These are phyloP conservation scores for Colletotrichum sp. DNA, from an alignment of 2,329 filamentous ascomycete species.

Conservation along the genomic window DNA sequence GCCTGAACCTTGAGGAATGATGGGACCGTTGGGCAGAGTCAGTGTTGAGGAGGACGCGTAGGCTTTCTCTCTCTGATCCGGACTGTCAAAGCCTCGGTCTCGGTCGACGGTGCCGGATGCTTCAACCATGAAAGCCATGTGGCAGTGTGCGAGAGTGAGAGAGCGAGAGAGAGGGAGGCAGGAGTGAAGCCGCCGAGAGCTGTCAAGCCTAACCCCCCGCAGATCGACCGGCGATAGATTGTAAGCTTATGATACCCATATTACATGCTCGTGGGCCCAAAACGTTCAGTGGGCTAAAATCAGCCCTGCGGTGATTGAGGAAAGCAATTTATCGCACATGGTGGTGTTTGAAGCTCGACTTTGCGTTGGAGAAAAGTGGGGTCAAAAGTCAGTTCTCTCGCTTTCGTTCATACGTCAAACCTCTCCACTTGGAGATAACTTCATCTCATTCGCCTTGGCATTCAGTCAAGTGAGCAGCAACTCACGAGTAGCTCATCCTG, in stretches of 20 bases:
- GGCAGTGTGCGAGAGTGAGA: not conserved
- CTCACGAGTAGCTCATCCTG: not conserved
- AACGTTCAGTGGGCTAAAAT: not conserved
- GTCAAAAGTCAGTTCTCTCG: not conserved
- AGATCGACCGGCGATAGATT: not conserved
- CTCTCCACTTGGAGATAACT: conserved; percentile 11
- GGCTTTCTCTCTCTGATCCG: not conserved
- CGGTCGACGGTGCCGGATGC: not conserved
- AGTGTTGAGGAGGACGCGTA: not conserved
- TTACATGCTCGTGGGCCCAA: conserved; percentile 1
- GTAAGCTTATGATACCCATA: conserved; percentile 12
- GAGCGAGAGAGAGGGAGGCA: not conserved
- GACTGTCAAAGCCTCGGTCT: not conserved
- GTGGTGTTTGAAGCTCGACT: conserved; percentile 8
- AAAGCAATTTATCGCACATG: conserved; percentile 4
- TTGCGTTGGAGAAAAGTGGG: conserved; percentile 16
- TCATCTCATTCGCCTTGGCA: not conserved
- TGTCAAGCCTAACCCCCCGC: not conserved
- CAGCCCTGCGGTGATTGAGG: conserved; percentile 10
- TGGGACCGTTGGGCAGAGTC: not conserved
- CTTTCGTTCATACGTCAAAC: not conserved
- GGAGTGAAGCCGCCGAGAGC: not conserved
- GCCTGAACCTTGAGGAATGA: not conserved
- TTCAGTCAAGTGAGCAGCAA: not conserved
- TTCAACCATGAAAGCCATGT: not conserved